Evolutionary conservation across 495 filamentous ascomycete species (phyloP).

Genomic region (Aspergillus indologenus): DNA sequence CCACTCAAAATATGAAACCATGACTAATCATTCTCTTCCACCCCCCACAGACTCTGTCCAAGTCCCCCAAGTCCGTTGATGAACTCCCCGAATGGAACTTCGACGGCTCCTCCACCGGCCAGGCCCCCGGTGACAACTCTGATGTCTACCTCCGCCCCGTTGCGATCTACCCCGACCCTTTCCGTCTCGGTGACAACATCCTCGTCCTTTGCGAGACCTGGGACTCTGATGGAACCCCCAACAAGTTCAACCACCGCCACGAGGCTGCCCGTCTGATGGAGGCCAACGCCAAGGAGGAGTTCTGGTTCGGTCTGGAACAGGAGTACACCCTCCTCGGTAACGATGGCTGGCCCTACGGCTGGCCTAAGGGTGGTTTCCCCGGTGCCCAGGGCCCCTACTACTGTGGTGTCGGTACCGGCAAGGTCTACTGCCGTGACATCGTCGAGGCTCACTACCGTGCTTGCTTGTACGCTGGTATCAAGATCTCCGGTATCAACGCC

Average conservation of each 20-base stretch:
- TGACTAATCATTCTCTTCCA: conserved; percentile 18
- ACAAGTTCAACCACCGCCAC: conserved; percentile 98
- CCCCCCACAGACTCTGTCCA: conserved; percentile 69
- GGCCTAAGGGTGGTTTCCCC: conserved; percentile 94
- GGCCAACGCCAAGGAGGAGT: conserved; percentile 74
- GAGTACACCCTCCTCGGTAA: conserved; percentile 92
- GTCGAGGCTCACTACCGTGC: conserved; percentile 98
- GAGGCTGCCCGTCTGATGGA: conserved; percentile 86
- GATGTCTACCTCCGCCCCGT: conserved; percentile 96
- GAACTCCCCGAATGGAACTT: conserved; percentile 99
- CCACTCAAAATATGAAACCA: conserved; percentile 1
- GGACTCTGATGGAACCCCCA: conserved; percentile 93
- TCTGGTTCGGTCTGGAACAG: conserved; percentile 99
- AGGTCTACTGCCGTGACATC: conserved; percentile 97
- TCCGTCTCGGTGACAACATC: conserved; percentile 83
- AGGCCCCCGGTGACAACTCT: conserved; percentile 94
- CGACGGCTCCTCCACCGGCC: conserved; percentile 91
- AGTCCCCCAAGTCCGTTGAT: conserved; percentile 59
- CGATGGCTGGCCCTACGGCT: conserved; percentile 84
- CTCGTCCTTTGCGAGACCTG: conserved; percentile 94
- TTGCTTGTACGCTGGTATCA: conserved; percentile 85
- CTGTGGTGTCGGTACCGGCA: conserved; percentile 96
- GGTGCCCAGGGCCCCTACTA: conserved; percentile 98
- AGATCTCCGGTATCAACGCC: conserved; percentile 97
- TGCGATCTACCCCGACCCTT: conserved; percentile 88